Base-by-base conservation (phyloP, 306 rosid species). In the Quercus mongolica region DNA sequence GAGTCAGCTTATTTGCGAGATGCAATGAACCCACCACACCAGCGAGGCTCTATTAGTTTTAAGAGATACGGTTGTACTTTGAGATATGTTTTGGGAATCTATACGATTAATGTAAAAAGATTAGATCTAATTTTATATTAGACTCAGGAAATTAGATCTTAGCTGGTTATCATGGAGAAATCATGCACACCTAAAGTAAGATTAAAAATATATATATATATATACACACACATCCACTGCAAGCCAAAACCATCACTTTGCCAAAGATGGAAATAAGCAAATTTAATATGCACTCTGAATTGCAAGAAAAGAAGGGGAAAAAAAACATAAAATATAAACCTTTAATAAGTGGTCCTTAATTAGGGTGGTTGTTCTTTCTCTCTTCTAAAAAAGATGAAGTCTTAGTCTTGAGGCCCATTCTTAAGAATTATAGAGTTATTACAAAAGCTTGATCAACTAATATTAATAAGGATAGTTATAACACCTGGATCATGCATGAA, bases 11-110 rank as follows among this genome's bases (percentile, higher is more conserved):
- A 20, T 64, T 68, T 8, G 81, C 19, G 41, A 9, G 79, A 78
- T 85, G 59, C 89, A 87, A 58, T 83, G 89, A 76, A 90, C 73
- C 77, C 79, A 83, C 80, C 75, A 38, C 71, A 73, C 46, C 46
- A 8, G 12, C 46, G 23, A 69, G 56, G 74, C n/a, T 59, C 23
- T 59, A 58, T 73, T 81, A 51, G 73, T 69, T 86, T 81, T 71
- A 84, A 78, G 79, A 85, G 92, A 90, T 90, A 54, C 74, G 69
- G 55, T 71, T 70, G 91, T 85, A 79, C 88, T 85, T 77, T 80
- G 83, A 83, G 87, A 90, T 86, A 81, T 87, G 75, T 81, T 84
- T 79, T 64, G 6, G 58, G 35, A 74, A 52, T 63, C 69, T 74
- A 63, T 4, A 80, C 61, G 64, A 6, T 41, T 56, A 65, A 67